These are phyloP conservation scores for Zea luxurians DNA, from an alignment of 176 grass and related monocot species.

Conservation along the genomic window DNA sequence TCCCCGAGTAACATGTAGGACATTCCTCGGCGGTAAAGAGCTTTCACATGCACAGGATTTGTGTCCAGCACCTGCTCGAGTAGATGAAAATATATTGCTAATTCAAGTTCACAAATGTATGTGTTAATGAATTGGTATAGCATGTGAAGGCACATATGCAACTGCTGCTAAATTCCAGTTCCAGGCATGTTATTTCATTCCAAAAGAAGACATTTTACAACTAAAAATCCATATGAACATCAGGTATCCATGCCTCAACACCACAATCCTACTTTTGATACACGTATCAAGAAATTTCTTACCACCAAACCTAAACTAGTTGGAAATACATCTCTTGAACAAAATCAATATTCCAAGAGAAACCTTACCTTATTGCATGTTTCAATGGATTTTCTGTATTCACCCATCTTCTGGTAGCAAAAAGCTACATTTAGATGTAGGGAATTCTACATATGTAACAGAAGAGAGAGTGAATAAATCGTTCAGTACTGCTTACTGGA, in stretches of 20 bases:
- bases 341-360: not conserved
- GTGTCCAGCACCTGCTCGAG: constrained; percentile 71
- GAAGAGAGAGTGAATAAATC: constrained; percentile 38
- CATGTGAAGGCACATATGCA: not conserved
- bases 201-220: not conserved
- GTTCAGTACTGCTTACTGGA: not conserved
- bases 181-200: not conserved
- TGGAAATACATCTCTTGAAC: not conserved
- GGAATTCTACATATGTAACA: constrained; percentile 58
- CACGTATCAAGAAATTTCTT: not conserved
- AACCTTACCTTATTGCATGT: constrained; percentile 82
- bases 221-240: not conserved
- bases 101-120: not conserved
- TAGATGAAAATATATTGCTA: not conserved
- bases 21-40: constrained; percentile 80
- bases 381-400: constrained; percentile 88
- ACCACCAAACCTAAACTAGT: constrained; percentile 1
- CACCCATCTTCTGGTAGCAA: constrained; percentile 89
- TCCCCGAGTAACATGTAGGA: constrained; percentile 83
- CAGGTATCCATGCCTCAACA: not conserved
- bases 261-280: constrained; percentile 1
- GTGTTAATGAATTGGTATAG: not conserved
- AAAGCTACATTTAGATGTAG: constrained; percentile 92
- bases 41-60: constrained; percentile 85
- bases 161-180: not conserved